These are phyloP conservation scores for Petrea volubilis DNA, from an alignment of 257 asterid species.

Conservation along the genomic window DNA sequence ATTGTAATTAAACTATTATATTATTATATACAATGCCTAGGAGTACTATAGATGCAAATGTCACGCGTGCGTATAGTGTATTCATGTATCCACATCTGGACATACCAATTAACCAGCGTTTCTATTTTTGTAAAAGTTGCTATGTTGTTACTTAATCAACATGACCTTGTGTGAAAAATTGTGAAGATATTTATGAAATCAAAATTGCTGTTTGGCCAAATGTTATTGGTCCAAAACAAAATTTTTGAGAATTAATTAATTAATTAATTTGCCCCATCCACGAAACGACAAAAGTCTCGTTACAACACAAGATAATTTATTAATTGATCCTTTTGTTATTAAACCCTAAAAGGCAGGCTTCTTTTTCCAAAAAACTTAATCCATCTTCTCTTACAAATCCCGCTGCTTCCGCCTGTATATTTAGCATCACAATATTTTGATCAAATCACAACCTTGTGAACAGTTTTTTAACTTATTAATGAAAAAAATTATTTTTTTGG, in stretches of 20 bases:
- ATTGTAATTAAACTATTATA: no score
- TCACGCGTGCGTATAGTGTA: no score
- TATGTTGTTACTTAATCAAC: background rate
- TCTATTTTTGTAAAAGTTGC: slow-evolving; percentile 4
- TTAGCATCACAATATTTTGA: background rate
- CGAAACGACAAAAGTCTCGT: slow-evolving; percentile 32
- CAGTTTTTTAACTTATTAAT: background rate
- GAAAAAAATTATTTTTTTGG: background rate
- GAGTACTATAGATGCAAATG: no score
- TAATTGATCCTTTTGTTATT: background rate
- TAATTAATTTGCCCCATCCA: background rate
- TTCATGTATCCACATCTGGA: no score
- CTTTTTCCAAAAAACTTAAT: slow-evolving; percentile 42
- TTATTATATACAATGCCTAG: no score
- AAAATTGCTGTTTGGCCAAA: slow-evolving; percentile 23
- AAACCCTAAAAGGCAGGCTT: slow-evolving; percentile 40
- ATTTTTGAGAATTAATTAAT: slow-evolving; percentile 6
- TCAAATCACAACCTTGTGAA: slow-evolving; percentile 32
- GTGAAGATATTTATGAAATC: slow-evolving; percentile 17
- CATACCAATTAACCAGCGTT: no score
- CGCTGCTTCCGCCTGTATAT: slow-evolving; percentile 35
- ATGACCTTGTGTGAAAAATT: slow-evolving; percentile 5
- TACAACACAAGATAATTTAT: background rate
- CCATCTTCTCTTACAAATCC: slow-evolving; percentile 39
- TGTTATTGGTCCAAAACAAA: slow-evolving; percentile 14